phyloP scores from a whole-genome alignment of 129 eudicot genomes.

The Logfia minima region DNA sequence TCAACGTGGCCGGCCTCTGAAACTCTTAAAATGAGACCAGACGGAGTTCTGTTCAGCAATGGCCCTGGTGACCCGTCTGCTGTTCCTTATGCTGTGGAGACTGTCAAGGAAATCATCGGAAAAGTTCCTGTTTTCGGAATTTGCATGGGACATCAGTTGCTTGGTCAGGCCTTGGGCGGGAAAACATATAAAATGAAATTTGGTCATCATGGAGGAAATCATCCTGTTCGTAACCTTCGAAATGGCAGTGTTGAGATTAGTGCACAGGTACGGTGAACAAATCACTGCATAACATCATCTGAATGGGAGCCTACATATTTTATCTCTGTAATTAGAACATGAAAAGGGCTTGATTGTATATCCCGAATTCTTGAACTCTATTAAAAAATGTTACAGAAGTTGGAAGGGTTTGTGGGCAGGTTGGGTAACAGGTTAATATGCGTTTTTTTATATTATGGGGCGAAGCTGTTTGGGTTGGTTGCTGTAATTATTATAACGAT shows the following conservation, averaged over 20 bases:
- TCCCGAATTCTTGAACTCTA: too few relatives aligned
- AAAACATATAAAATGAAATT: slow-evolving; percentile 96
- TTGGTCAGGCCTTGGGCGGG: slow-evolving; percentile 99
- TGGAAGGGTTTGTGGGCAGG: too few relatives aligned
- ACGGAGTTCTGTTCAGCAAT: slow-evolving; percentile 94
- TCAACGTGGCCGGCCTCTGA: slow-evolving; percentile 98
- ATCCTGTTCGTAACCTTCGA: slow-evolving; percentile 84
- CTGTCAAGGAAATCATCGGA: slow-evolving; percentile 84
- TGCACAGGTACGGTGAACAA: slow-evolving; percentile 64
- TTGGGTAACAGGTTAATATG: too few relatives aligned
- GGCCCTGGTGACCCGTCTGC: slow-evolving; percentile 99
- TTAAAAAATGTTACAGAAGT: too few relatives aligned
- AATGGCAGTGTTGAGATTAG: slow-evolving; percentile 93
- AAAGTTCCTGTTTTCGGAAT: slow-evolving; percentile 88
- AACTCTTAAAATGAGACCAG: slow-evolving; percentile 82
- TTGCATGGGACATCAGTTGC: slow-evolving; percentile 99
- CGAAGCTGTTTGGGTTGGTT: too few relatives aligned
- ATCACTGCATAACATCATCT: too few relatives aligned
- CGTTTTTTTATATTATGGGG: too few relatives aligned
- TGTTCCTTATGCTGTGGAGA: slow-evolving; percentile 92
- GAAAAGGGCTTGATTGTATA: too few relatives aligned
- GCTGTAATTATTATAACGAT: too few relatives aligned
- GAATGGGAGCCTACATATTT: too few relatives aligned
- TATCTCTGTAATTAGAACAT: too few relatives aligned
- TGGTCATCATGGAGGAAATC: slow-evolving; percentile 99